Conservation (phyloP, 345 rosid genomes). For the Bruguiera sexangula region DNA sequence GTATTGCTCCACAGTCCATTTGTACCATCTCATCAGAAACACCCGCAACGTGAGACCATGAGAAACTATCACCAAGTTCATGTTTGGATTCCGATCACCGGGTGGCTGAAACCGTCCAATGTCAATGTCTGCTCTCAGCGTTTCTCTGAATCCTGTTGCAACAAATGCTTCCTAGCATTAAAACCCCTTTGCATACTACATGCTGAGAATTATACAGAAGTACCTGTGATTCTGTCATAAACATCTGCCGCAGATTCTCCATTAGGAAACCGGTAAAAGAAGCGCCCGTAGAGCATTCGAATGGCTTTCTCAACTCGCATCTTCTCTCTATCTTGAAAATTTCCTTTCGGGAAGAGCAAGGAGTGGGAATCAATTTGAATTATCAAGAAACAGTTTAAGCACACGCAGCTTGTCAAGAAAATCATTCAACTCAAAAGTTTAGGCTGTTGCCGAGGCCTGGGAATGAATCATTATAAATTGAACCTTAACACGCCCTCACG, state of each 20-base stretch:
- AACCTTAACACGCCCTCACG: too few species aligned
- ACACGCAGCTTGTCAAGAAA: too few species aligned
- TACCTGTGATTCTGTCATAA: conserved; percentile 64
- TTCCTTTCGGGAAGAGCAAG: conserved; percentile 27
- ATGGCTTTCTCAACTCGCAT: conserved; percentile 50
- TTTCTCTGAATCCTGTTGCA: conserved; percentile 55
- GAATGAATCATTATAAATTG: too few species aligned
- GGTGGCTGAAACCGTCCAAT: conserved; percentile 57
- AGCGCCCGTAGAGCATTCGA: conserved; percentile 48
- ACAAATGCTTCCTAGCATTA: background rate
- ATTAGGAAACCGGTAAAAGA: conserved; percentile 56
- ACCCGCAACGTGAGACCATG: conserved; percentile 59
- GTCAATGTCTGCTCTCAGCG: conserved; percentile 53
- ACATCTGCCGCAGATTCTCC: conserved; percentile 74
- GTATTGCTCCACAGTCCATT: conserved; percentile 65
- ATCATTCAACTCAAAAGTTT: background rate
- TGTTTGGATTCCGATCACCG: conserved; percentile 33
- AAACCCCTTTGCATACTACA: background rate
- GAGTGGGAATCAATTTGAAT: background rate
- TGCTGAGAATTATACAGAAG: background rate
- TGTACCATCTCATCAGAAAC: conserved; percentile 70
- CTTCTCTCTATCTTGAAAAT: conserved; percentile 61
- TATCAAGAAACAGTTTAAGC: too few species aligned
- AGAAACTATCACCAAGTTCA: conserved; percentile 54
- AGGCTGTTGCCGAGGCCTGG: too few species aligned